phyloP scores from a whole-genome alignment of 2,329 filamentous ascomycete species.

The Drechslerella coelobrocha region DNA sequence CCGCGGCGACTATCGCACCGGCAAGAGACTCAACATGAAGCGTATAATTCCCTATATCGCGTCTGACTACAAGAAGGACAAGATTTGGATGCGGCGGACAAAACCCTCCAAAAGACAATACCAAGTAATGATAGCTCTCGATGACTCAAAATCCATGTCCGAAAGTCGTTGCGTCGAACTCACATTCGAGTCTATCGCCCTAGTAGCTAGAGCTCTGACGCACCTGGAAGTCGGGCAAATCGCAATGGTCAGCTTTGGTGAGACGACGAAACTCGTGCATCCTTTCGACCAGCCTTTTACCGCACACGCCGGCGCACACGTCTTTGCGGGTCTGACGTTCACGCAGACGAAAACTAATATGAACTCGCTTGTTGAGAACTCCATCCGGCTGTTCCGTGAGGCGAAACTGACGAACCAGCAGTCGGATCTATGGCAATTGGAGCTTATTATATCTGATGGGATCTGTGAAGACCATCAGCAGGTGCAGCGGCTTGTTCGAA shows the following conservation, averaged over 20 bases:
- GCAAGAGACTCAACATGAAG: slow-evolving; percentile 98
- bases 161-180: slow-evolving; percentile 77
- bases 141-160: slow-evolving; percentile 94
- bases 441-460: slow-evolving; percentile 91
- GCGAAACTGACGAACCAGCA: slow-evolving; percentile 68
- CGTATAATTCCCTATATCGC: slow-evolving; percentile 99
- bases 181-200: slow-evolving; percentile 90
- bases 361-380: slow-evolving; percentile 74
- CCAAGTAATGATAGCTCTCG: slow-evolving; percentile 95
- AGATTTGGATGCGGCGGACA: slow-evolving; percentile 97
- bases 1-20: slow-evolving; percentile 93
- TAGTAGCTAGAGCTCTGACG: slow-evolving; percentile 82
- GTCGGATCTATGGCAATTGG: slow-evolving; percentile 88
- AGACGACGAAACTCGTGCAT: slow-evolving; percentile 82
- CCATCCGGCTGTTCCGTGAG: slow-evolving; percentile 77
- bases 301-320: slow-evolving; percentile 78
- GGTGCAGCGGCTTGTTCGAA: slow-evolving; percentile 80
- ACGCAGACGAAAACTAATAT: slow-evolving; percentile 86
- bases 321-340: slow-evolving; percentile 85
- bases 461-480: slow-evolving; percentile 87
- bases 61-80: slow-evolving; percentile 97
- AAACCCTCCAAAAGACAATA: slow-evolving; percentile 93
- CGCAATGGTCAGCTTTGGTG: slow-evolving; percentile 88
- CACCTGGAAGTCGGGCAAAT: slow-evolving; percentile 96
- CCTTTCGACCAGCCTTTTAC: slow-evolving; percentile 82